Percentiles rank a stretch among this genome's conserved stretches.
phyloP scores from a whole-genome alignment of 2,329 filamentous ascomycete species.

The Akanthomyces uredinophilus region DNA sequence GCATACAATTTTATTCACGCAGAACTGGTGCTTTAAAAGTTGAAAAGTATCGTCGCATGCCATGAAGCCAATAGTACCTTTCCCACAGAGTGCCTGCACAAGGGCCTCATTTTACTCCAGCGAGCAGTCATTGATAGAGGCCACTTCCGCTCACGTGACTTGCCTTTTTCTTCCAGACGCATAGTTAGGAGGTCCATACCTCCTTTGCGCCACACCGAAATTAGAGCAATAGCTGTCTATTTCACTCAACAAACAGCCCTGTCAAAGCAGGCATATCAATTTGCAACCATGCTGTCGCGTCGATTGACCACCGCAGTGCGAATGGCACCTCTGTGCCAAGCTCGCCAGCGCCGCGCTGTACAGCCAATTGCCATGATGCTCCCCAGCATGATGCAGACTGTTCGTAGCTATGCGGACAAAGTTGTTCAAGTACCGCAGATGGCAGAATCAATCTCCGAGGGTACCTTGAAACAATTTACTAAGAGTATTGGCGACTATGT shows the following conservation, averaged over 20 bases:
- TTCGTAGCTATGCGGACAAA: constrained; percentile 67
- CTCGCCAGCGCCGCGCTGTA: constrained; percentile 24
- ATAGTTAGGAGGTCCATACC: neutral
- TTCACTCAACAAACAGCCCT: neutral
- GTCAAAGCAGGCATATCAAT: neutral
- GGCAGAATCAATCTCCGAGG: constrained; percentile 98
- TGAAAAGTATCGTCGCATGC: too few relatives aligned
- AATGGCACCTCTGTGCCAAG: constrained; percentile 38
- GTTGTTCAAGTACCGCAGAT: constrained; percentile 93
- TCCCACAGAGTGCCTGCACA: too few relatives aligned
- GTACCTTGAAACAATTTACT: constrained; percentile 90
- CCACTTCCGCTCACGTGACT: neutral
- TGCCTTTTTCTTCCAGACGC: neutral
- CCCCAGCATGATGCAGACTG: constrained; percentile 48
- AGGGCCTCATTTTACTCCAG: too few relatives aligned
- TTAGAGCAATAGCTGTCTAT: neutral
- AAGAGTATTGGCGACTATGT: constrained; percentile 92
- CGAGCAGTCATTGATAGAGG: neutral
- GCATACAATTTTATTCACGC: neutral
- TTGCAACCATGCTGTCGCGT: constrained; percentile 38
- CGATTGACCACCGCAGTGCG: constrained; percentile 38
- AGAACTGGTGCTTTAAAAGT: too few relatives aligned
- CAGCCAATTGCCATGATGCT: constrained; percentile 36
- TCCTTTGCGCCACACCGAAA: constrained; percentile 7
- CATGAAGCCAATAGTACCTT: too few relatives aligned